Base-by-base conservation (phyloP, 257 asterid genomes). In the Nicotiana obtusifolia region DNA sequence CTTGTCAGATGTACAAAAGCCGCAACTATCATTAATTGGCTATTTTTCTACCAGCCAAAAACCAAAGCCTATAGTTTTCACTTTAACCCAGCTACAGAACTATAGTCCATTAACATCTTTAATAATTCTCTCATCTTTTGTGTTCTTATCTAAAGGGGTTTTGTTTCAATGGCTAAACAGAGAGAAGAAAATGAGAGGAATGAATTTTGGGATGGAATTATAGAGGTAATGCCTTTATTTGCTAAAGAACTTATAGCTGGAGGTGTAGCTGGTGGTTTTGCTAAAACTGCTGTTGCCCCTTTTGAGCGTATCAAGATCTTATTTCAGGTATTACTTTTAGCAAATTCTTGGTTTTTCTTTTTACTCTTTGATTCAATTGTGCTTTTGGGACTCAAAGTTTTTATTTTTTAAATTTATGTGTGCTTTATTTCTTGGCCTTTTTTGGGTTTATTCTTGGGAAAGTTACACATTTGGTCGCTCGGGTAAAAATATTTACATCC, bases 211-310 rank as follows among this genome's bases (percentile, higher is more conserved):
- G 89, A 89, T 86, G 91, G 89, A 76, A 71, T 93, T 10, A 85
- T 91, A 2, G 90, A 85, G n/a, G 92, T 90, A 22, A 88, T 84
- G 89, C 99, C 99, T 66, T 83, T 90, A 69, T 89, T 91, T 57
- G 98, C 90, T 10, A 93, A 93, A 83, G 99, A 95, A 85, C 86
- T 93, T 44, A 89, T 93, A 82, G 97, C 99, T 7, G 98, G 99
- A n/a, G 99, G 99, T 0, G 87, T 92, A 13, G 97, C 99, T 77
- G 99, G 99, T 77, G 99, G 99, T 56, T 75, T 95, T 82, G 98
- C 99, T 52, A 95, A 95, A 88, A 87, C 97, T 47, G 91, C 86
- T 66, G 99, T 95, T 83, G 99, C 99, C 7, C 99, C 99, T 75
- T 97, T 95, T 85, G 99, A 95, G 77, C 99, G 99, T 49, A 69